Base-by-base conservation (phyloP, 208 protist genomes). In the Leishmania amazonensis region DNA sequence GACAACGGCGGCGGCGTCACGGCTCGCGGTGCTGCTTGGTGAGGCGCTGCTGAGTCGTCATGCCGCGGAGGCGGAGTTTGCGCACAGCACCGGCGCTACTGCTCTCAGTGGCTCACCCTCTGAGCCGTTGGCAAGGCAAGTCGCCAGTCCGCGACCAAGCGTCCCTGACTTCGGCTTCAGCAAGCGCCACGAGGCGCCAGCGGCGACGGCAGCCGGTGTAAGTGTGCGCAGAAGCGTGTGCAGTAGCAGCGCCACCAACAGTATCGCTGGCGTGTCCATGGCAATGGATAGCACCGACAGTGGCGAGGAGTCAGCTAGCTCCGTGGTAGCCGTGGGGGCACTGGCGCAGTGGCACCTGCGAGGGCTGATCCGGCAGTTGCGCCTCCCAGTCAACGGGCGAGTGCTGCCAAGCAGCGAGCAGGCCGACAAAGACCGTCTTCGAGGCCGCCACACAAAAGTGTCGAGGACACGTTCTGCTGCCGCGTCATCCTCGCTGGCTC, bases 321-420 rank as follows among this genome's bases (percentile, higher is more conserved):
- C 60, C 51, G 72, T n/a, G 24, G 51, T n/a, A 31, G 78, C 65
- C 1, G 62, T 85, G 38, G 82, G 78, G 64, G 82, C 82, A 2
- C 72, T 85, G 21, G 78, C 82, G n/a, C 82, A 85, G 67, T 85
- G 82, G 82, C 82, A 85, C 73, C 78, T 85, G 15, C 78, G 78
- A 6, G 72, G 78, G 9, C 74, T 85, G 11, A 78, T 85, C 31
- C 54, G 13, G 47, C 64, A 85, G 74, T 58, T 85, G 13, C 40
- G 77, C 54, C 35, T 73, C 2, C 73, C 82, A 17, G 45, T 49
- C 6, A 42, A 58, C 17, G 70, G 57, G 51, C 60, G 77, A 31
- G 35, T 58, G 73, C 51, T 62, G 73, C n/a, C 17, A 51, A 62
- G 31, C 53, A 62, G 31, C 53, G 73, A n/a, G 17, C 51, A 17